phyloP scores from a whole-genome alignment of 176 grass and related monocot species.

The Cocos nucifera region DNA sequence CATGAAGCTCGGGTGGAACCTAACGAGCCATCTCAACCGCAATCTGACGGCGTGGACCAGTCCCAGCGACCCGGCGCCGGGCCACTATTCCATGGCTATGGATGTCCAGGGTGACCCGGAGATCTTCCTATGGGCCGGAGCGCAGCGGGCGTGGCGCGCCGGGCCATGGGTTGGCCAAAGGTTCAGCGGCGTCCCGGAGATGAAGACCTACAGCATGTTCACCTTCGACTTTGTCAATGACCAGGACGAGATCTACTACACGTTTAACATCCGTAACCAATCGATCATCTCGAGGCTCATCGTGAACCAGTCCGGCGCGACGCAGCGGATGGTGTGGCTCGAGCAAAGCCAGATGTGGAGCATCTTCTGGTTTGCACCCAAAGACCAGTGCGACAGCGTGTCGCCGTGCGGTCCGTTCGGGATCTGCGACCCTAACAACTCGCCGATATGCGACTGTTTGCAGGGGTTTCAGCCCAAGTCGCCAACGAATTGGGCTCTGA shows the following conservation, averaged over 20 bases:
- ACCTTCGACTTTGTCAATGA: slow-evolving; percentile 40
- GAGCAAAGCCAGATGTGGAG: slow-evolving; percentile 25
- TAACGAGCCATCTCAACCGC: neutral
- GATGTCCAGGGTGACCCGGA: slow-evolving; percentile 38
- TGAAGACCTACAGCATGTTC: slow-evolving; percentile 27
- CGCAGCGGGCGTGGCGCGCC: slow-evolving; percentile 24
- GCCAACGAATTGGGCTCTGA: slow-evolving; percentile 25
- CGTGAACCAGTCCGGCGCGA: slow-evolving; percentile 21
- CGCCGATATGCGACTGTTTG: slow-evolving; percentile 38
- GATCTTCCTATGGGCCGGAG: slow-evolving; percentile 37
- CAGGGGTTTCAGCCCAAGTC: slow-evolving; percentile 29
- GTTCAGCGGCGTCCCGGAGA: slow-evolving; percentile 56
- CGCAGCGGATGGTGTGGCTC: slow-evolving; percentile 48
- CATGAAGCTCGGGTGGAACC: slow-evolving; percentile 2
- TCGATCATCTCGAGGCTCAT: slow-evolving; percentile 36
- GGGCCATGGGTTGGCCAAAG: slow-evolving; percentile 47
- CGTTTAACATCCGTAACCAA: slow-evolving; percentile 30
- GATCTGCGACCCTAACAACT: slow-evolving; percentile 36
- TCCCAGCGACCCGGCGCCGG: slow-evolving; percentile 37
- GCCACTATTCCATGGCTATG: slow-evolving; percentile 33
- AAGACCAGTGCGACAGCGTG: slow-evolving; percentile 48
- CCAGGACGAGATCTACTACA: slow-evolving; percentile 35
- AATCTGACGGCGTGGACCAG: slow-evolving; percentile 54
- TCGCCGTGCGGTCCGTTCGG: slow-evolving; percentile 40
- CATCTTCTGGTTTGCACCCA: slow-evolving; percentile 46